Evolutionary conservation across 345 rosid species (phyloP).

Genomic region (Eutrema yunnanense): DNA sequence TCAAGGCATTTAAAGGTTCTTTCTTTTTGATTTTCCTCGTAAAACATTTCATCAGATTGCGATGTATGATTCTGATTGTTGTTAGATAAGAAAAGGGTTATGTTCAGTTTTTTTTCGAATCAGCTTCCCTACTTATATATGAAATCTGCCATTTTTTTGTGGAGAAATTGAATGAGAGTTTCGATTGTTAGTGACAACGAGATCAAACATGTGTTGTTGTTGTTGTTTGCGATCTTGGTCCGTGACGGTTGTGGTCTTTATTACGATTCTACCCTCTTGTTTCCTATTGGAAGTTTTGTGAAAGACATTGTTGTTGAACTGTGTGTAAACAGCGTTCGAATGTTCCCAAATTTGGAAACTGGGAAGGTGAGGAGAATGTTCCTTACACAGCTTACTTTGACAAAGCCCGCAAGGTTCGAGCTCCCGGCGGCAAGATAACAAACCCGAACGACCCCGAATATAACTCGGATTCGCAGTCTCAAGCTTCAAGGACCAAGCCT

Average conservation of each 20-base stretch:
- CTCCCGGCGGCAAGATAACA: constrained; percentile 38
- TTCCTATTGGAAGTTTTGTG: neutral
- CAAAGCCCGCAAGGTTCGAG: constrained; percentile 68
- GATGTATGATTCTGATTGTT: neutral
- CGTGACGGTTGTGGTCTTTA: neutral
- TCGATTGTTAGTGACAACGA: neutral
- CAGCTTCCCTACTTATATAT: neutral
- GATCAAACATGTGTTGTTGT: neutral
- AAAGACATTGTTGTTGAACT: constrained; percentile 2
- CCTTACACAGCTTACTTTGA: constrained; percentile 90
- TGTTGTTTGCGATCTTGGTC: neutral
- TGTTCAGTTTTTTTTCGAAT: neutral
- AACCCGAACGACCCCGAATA: constrained; percentile 82
- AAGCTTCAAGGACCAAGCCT: constrained; percentile 36
- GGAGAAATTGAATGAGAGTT: neutral
- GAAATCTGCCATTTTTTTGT: neutral
- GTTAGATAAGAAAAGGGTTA: neutral
- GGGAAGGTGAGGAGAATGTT: constrained; percentile 72
- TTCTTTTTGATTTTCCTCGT: neutral
- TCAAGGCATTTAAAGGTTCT: neutral
- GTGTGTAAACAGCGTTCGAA: constrained; percentile 50
- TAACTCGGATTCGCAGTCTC: constrained; percentile 40
- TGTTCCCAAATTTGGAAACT: constrained; percentile 87
- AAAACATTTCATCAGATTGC: neutral
- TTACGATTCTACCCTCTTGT: neutral